These are phyloP conservation scores for Coemansia sp. DNA, from an alignment of 192 early-diverging fungal genomes.

Conservation along the genomic window DNA sequence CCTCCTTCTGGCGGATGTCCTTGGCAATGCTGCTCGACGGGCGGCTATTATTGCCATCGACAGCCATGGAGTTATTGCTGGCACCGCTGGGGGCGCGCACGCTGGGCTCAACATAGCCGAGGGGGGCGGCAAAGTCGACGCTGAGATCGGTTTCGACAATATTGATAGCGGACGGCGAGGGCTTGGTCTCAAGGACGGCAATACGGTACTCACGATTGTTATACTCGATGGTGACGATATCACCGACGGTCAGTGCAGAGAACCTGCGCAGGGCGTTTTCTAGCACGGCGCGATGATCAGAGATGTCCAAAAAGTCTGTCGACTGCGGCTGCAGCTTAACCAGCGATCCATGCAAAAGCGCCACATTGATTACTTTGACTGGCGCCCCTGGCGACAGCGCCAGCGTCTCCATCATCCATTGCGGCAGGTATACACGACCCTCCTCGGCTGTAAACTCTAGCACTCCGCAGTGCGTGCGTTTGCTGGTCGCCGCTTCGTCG, in stretches of 20 bases:
- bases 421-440: conserved; percentile 90
- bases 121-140: conserved; percentile 94
- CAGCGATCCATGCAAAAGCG: conserved; percentile 78
- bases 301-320: conserved; percentile 93
- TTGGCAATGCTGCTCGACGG: conserved; percentile 45
- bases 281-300: conserved; percentile 93
- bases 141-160: conserved; percentile 98
- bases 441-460: conserved; percentile 98
- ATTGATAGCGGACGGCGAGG: conserved; percentile 76
- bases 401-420: conserved; percentile 98
- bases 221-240: conserved; percentile 91
- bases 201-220: conserved; percentile 86
- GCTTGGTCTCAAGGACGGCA: conserved; percentile 85
- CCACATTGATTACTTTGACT: conserved; percentile 74
- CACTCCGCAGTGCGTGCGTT: conserved; percentile 89
- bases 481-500: conserved; percentile 37
- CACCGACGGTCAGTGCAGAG: conserved; percentile 86
- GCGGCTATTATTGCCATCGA: conserved; percentile 14
- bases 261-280: conserved; percentile 92
- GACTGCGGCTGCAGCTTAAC: conserved; percentile 98
- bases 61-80: conserved; percentile 8
- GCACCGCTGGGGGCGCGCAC: conserved; percentile 10
- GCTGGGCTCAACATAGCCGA: conserved; percentile 91
- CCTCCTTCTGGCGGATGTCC: conserved; percentile 31
- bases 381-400: conserved; percentile 71